Conservation (phyloP, 2,329 filamentous ascomycete species). For the Colletotrichum sublineola region DNA sequence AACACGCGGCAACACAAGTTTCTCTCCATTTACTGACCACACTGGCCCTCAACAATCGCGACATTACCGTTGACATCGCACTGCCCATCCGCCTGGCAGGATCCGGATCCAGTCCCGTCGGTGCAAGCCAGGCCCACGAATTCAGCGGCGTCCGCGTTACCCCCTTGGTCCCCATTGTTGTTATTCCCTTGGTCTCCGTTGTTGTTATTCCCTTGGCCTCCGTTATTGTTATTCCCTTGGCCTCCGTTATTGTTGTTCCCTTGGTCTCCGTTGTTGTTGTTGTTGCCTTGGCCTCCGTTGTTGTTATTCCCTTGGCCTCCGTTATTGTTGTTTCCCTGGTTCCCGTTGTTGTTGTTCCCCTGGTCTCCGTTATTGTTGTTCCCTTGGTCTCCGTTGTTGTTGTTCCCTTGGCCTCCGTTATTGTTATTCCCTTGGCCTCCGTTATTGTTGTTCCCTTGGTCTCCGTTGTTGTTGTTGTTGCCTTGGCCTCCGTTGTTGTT, state of each 20-base stretch:
- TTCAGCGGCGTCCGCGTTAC: constrained; percentile 19
- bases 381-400: neutral
- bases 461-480: neutral
- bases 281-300: neutral
- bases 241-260: neutral
- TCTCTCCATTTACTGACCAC: constrained; percentile 18
- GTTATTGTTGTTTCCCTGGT: too few species aligned
- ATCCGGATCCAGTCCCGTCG: constrained; percentile 27
- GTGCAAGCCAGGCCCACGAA: constrained; percentile 35
- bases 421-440: neutral
- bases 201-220: neutral
- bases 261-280: neutral
- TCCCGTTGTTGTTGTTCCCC: neutral
- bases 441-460: neutral
- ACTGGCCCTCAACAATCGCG: constrained; percentile 28
- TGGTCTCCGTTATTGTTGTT: neutral
- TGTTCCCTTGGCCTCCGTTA: neutral
- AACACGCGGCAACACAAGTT: neutral
- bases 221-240: neutral
- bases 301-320: neutral
- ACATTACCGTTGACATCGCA: constrained; percentile 29
- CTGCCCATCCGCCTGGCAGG: constrained; percentile 32
- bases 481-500: neutral
- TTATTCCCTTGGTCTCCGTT: neutral
- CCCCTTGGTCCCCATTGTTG: neutral